Percentiles rank a stretch among this genome's conserved stretches.
Conservation (phyloP, 805 yeast species). For the Isabelozyma pseudorhagii region DNA sequence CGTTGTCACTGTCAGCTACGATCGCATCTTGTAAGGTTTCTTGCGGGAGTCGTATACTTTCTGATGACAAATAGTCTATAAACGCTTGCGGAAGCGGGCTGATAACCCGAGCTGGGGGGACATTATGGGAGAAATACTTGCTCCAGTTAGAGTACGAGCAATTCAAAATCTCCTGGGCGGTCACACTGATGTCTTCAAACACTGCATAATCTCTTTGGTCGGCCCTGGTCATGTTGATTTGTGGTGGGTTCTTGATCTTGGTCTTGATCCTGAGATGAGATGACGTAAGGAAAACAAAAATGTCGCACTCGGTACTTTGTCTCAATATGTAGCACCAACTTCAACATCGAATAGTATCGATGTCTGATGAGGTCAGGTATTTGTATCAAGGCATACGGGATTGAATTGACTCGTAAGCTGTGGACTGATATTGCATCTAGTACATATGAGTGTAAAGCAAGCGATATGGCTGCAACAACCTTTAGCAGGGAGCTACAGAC, state of each 20-base stretch:
- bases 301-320: too few relatives aligned
- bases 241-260: too few relatives aligned
- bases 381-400: too few relatives aligned
- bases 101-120: conserved; percentile 21
- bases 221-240: conserved; percentile 10
- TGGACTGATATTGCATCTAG: too few relatives aligned
- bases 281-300: neutral
- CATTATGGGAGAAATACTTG: conserved; percentile 14
- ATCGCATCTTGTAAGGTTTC: conserved; percentile 9
- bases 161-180: conserved; percentile 24
- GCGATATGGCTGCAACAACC: too few relatives aligned
- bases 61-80: conserved; percentile 28
- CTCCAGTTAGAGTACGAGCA: conserved; percentile 38
- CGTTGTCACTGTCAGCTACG: conserved; percentile 50
- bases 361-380: too few relatives aligned
- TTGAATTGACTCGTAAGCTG: too few relatives aligned
- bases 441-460: too few relatives aligned
- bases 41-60: conserved; percentile 18
- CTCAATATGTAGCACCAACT: too few relatives aligned
- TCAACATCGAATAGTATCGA: too few relatives aligned
- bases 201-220: conserved; percentile 16
- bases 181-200: conserved; percentile 24
- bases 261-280: too few relatives aligned
- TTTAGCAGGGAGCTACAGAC: too few relatives aligned
- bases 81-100: conserved; percentile 32